Evolutionary conservation across 805 yeast genomes (phyloP).

Genomic region (Metschnikowia noctiluminum): DNA sequence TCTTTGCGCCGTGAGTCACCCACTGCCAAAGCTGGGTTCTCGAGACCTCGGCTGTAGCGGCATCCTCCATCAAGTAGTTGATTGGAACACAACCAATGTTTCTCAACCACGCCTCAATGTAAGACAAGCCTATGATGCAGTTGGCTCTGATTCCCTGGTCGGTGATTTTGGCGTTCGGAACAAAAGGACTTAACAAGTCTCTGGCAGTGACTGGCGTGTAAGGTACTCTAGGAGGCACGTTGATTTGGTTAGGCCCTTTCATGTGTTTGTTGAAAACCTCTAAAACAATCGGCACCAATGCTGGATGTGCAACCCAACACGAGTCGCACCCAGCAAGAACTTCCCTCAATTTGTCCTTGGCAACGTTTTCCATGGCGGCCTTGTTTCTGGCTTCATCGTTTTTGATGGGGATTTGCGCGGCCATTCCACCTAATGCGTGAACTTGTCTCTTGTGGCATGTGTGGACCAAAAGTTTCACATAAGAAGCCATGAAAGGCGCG

Average conservation of each 20-base stretch:
- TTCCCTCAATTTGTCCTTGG: conserved; percentile 73
- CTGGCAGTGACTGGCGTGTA: conserved; percentile 55
- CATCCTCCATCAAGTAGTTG: conserved; percentile 84
- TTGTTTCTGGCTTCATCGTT: conserved; percentile 61
- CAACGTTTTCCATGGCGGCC: conserved; percentile 68
- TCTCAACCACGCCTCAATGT: conserved; percentile 84
- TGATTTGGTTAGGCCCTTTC: conserved; percentile 82
- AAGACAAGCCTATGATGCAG: conserved; percentile 70
- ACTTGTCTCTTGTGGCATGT: conserved; percentile 76
- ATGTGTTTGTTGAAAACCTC: conserved; percentile 69
- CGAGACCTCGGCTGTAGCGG: conserved; percentile 86
- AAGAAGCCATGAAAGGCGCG: conserved; percentile 77
- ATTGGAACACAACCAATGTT: conserved; percentile 85
- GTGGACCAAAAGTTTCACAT: conserved; percentile 68
- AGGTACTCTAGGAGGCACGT: conserved; percentile 44
- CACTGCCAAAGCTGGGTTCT: conserved; percentile 81
- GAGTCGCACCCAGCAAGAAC: conserved; percentile 81
- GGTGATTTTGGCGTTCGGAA: conserved; percentile 61
- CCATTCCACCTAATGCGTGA: conserved; percentile 91
- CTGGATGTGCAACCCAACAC: conserved; percentile 89
- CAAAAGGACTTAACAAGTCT: conserved; percentile 61
- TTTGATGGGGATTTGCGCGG: conserved; percentile 82
- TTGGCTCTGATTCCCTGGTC: conserved; percentile 68
- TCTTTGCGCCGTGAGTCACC: conserved; percentile 67
- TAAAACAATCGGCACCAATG: conserved; percentile 69